These are phyloP conservation scores for Tulasnella sp. DNA, from an alignment of 768 basidiomycete genomes.

Conservation along the genomic window DNA sequence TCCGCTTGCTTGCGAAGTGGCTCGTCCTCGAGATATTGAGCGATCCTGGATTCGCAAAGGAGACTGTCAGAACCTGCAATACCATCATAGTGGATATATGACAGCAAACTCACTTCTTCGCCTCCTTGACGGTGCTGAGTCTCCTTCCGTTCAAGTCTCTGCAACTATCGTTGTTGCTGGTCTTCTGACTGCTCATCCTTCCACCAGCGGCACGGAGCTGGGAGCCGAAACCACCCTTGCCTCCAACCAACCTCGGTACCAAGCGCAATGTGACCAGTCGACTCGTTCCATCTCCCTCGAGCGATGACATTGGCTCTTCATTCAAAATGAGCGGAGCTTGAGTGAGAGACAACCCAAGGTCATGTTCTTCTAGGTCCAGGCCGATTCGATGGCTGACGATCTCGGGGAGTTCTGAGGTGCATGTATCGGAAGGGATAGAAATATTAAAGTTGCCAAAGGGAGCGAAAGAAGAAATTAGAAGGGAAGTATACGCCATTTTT, in stretches of 20 bases:
- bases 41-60: conserved; percentile 46
- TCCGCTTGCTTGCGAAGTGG: conserved; percentile 69
- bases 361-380: conserved; percentile 32
- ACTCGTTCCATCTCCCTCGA: conserved; percentile 22
- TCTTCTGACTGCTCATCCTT: conserved; percentile 93
- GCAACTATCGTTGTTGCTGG: conserved; percentile 89
- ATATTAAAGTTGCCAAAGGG: conserved; percentile 49
- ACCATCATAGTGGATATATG: background rate
- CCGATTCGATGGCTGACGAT: conserved; percentile 38
- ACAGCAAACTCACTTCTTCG: conserved; percentile 58
- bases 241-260: conserved; percentile 65
- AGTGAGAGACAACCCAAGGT: conserved; percentile 34
- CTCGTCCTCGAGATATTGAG: conserved; percentile 76
- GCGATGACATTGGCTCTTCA: conserved; percentile 28
- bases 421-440: conserved; percentile 31
- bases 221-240: conserved; percentile 96
- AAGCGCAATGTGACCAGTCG: conserved; percentile 56
- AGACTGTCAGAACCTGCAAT: background rate
- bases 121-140: conserved; percentile 91
- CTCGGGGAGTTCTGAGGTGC: conserved; percentile 32
- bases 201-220: conserved; percentile 96
- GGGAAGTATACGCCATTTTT: background rate
- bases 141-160: conserved; percentile 83
- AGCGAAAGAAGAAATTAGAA: conserved; percentile 49
- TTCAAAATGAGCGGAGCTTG: conserved; percentile 24